A percentile compares a stretch with the other conserved stretches of the same genome.
phyloP scores from a whole-genome alignment of 176 grass and related monocot species.

The Zizania latifolia region DNA sequence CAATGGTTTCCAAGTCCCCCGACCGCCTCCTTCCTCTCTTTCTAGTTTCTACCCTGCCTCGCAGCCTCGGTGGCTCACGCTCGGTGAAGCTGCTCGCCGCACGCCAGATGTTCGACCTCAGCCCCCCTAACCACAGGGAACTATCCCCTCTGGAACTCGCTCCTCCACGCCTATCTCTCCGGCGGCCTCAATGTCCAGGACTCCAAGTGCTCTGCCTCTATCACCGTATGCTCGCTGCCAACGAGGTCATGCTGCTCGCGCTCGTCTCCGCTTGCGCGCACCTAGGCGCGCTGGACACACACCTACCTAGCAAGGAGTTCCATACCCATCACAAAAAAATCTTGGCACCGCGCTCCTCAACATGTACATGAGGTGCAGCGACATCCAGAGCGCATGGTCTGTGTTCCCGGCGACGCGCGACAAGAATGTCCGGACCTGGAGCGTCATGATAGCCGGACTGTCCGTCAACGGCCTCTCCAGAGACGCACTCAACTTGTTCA shows the following conservation, averaged over 20 bases:
- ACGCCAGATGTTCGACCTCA: constrained; percentile 34
- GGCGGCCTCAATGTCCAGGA: neutral
- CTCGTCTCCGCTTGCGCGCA: constrained; percentile 35
- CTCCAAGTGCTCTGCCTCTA: constrained; percentile 26
- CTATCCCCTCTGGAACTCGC: constrained; percentile 40
- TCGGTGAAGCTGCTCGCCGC: neutral
- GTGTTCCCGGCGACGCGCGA: constrained; percentile 5
- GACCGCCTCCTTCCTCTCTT: constrained; percentile 35
- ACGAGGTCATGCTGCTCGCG: constrained; percentile 38
- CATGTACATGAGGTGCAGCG: constrained; percentile 47
- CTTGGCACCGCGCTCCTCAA: constrained; percentile 41
- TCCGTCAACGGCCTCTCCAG: constrained; percentile 27
- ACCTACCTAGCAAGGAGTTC: constrained; percentile 10
- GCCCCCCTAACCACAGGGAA: constrained; percentile 8
- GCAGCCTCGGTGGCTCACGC: neutral
- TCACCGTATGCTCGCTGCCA: constrained; percentile 6
- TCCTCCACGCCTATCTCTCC: constrained; percentile 37
- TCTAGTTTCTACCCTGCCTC: no score
- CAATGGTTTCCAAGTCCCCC: constrained; percentile 18
- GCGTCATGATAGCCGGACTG: constrained; percentile 33
- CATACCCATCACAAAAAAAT: constrained; percentile 6
- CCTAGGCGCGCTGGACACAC: constrained; percentile 31
- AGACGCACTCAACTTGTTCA: constrained; percentile 22
- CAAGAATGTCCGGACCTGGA: constrained; percentile 39
- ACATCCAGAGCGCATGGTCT: constrained; percentile 24